phyloP scores from a whole-genome alignment of 306 rosid genomes.

The Luffa acutangula region DNA sequence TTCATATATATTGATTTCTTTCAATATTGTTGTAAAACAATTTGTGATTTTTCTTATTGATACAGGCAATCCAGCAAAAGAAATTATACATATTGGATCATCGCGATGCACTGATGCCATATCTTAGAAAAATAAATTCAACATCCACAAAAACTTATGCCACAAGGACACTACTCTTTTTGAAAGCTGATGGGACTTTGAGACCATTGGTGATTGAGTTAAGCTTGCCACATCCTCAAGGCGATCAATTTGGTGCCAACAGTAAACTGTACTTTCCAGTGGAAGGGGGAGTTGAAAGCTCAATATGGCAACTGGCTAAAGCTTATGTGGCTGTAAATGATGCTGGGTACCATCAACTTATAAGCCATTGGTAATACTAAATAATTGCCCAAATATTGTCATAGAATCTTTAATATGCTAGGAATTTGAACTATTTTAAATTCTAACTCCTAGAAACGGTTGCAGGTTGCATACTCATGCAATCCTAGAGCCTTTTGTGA shows the following conservation, averaged over 20 bases:
- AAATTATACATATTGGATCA: constrained; percentile 60
- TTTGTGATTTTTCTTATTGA: neutral
- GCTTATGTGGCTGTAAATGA: constrained; percentile 63
- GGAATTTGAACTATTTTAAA: neutral
- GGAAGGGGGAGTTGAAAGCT: constrained; percentile 36
- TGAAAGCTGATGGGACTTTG: constrained; percentile 59
- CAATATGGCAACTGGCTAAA: constrained; percentile 73
- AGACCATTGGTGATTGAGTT: constrained; percentile 70
- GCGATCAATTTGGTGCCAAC: constrained; percentile 41
- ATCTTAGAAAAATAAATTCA: constrained; percentile 45
- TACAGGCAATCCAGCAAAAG: constrained; percentile 44
- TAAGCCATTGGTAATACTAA: constrained; percentile 53
- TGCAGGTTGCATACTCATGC: constrained; percentile 76
- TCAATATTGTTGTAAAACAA: neutral
- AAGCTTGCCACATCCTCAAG: constrained; percentile 54
- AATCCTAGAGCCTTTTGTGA: constrained; percentile 59
- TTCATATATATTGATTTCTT: no score
- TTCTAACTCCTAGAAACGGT: neutral
- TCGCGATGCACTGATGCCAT: constrained; percentile 67
- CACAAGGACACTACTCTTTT: constrained; percentile 53
- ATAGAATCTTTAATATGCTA: no score
- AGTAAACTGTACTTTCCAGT: constrained; percentile 51
- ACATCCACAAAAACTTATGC: constrained; percentile 56
- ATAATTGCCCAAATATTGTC: no score
- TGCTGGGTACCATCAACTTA: constrained; percentile 64